These are phyloP conservation scores for Cordyceps pruinosa DNA, from an alignment of 2,329 filamentous ascomycete species.

Conservation along the genomic window DNA sequence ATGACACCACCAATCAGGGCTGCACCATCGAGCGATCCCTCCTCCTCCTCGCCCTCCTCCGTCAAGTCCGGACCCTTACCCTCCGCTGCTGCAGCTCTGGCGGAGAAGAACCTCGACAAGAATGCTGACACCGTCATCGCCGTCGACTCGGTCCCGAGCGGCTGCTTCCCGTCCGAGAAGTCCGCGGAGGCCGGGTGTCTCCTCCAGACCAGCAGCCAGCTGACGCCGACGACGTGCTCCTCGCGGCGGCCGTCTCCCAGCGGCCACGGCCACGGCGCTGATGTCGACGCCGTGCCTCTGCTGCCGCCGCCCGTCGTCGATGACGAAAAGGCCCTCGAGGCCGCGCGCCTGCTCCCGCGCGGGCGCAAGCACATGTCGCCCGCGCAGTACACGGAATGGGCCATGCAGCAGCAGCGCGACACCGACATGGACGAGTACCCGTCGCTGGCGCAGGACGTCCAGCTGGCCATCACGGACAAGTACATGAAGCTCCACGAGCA, in stretches of 20 bases:
- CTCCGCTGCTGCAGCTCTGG: background rate
- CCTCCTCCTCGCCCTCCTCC: too few relatives aligned
- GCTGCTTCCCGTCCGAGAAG: background rate
- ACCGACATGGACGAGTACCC: slow-evolving; percentile 38
- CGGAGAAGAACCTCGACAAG: background rate
- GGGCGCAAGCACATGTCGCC: slow-evolving; percentile 8
- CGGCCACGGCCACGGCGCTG: too few relatives aligned
- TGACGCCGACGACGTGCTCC: background rate
- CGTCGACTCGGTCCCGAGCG: background rate
- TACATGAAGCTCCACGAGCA: slow-evolving; percentile 51
- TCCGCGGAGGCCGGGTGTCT: background rate
- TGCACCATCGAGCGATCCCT: slow-evolving; percentile 16
- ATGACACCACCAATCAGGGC: slow-evolving; percentile 51
- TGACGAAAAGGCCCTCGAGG: slow-evolving; percentile 5
- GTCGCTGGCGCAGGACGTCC: slow-evolving; percentile 45
- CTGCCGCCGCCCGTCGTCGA: background rate
- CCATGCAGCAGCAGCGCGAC: slow-evolving; percentile 27
- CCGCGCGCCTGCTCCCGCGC: slow-evolving; percentile 3
- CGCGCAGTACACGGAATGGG: slow-evolving; percentile 29
- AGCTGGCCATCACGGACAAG: slow-evolving; percentile 46
- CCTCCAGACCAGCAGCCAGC: slow-evolving; percentile 9
- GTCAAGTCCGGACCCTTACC: too few relatives aligned
- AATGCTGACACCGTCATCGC: background rate
- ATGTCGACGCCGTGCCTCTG: background rate
- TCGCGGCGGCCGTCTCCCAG: slow-evolving; percentile 6